Evolutionary conservation across 495 filamentous ascomycete species (phyloP), one percentile per base, ranked within the genome.

Genomic region (Penicillium manginii): DNA sequence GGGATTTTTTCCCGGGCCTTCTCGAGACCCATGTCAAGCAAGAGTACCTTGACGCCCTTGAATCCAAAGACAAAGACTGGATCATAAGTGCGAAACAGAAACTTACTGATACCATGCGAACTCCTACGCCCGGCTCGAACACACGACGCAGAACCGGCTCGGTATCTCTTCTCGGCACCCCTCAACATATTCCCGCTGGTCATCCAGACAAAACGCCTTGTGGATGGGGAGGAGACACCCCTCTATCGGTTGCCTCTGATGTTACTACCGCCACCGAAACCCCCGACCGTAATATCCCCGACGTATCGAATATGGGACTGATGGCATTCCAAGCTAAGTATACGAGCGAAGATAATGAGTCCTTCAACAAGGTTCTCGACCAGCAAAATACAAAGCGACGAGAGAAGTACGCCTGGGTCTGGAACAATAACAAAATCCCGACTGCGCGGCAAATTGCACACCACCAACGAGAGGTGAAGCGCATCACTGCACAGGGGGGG

Each of bases 341-440:
- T 72, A 98, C 93, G 4, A 94, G 90, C 62, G 94, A 98, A 73
- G 94, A 98, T 71, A 97, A 98, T 66, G 93, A 96, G 65, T 91
- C 87, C 50, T 97, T 98, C 78, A 93, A 96, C 73, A 88, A 88
- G 65, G 79, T 98, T 1, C 76, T 98, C 12, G 94, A 98, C 74
- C 91, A 88, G 69, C 91, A 97, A 63, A 98, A 97, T 67, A 80
- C 84, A 23, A 93, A 92, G 70, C 83, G 81, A 39, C 84, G 88
- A 12, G 87, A 91, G 67, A 93, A 91, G 60, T 87, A 96, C 67
- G 86, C 86, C 0, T 98, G 93, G 88, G 78, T 97, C 49, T 96
- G 91, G 87, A 83, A 81, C 32, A 87, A 85, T 23, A 97, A 98
- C 70, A 96, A 96, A 73, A 82, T 97, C 23, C 92, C 91, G 0